Evolutionary conservation across 1,139 yeast genomes (phyloP).

Genomic region (Protomyces inouyei): DNA sequence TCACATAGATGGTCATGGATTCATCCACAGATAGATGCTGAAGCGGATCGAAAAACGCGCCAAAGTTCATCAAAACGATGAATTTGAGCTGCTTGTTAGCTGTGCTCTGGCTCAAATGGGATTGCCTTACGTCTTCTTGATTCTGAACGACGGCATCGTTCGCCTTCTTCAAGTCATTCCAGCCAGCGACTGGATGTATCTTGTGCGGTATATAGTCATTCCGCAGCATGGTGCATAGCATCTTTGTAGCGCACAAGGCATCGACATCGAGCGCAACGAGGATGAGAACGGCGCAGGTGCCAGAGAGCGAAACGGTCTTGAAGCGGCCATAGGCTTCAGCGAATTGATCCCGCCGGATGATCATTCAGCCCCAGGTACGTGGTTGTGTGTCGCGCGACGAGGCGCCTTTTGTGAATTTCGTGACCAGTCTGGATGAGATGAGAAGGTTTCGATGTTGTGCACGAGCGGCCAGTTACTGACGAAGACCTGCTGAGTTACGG

Average conservation of each 20-base stretch:
- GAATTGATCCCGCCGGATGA: constrained; percentile 38
- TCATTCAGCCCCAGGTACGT: constrained; percentile 33
- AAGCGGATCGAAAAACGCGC: constrained; percentile 88
- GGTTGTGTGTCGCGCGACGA: too few species aligned
- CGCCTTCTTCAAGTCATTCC: constrained; percentile 64
- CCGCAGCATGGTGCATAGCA: constrained; percentile 60
- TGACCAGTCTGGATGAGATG: too few species aligned
- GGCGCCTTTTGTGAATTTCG: too few species aligned
- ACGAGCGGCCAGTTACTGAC: too few species aligned
- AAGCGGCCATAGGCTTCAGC: constrained; percentile 37
- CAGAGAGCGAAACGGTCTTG: constrained; percentile 50
- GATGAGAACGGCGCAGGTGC: constrained; percentile 76
- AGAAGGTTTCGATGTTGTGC: too few species aligned
- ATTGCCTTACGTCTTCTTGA: constrained; percentile 26
- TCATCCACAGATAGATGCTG: constrained; percentile 52
- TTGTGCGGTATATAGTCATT: constrained; percentile 83
- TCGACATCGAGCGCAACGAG: constrained; percentile 89
- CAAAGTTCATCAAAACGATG: constrained; percentile 82
- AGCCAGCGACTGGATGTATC: constrained; percentile 91
- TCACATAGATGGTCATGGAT: constrained; percentile 59
- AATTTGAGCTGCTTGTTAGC: constrained; percentile 48
- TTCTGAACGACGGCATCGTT: constrained; percentile 64
- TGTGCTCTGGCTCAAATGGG: neutral
- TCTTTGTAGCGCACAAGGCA: constrained; percentile 83
- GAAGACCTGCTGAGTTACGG: too few species aligned